phyloP scores from a whole-genome alignment of 495 filamentous ascomycete genomes.

The Pyrenula aspistea region DNA sequence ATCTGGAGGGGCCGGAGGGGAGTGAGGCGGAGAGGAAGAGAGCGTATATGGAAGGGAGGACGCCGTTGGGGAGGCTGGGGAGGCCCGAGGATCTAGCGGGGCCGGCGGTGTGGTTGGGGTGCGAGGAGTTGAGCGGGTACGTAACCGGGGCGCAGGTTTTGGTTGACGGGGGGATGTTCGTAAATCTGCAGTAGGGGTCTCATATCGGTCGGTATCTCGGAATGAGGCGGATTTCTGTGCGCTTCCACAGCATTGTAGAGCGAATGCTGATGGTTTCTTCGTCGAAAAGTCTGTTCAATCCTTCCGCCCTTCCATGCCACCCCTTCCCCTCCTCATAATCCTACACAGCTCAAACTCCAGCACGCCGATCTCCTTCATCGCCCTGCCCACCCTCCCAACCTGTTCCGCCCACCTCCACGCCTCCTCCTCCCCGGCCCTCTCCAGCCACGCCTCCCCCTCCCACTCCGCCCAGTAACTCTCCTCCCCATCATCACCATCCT shows the following conservation, averaged over 20 bases:
- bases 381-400: conserved; percentile 46
- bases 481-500: conserved; percentile 62
- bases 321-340: conserved; percentile 73
- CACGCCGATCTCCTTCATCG: conserved; percentile 44
- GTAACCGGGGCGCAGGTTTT: conserved; percentile 75
- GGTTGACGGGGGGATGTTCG: conserved; percentile 73
- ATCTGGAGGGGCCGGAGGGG: conserved; percentile 32
- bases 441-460: conserved; percentile 51
- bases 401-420: conserved; percentile 57
- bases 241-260: no score
- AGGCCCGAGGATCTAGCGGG: conserved; percentile 59
- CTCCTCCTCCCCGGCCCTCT: conserved; percentile 56
- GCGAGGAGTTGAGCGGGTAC: conserved; percentile 63
- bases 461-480: conserved; percentile 54
- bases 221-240: no score
- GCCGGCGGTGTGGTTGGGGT: conserved; percentile 77
- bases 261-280: no score
- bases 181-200: conserved; percentile 61
- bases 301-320: no score
- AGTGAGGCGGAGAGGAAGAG: conserved; percentile 54
- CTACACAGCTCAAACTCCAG: no score
- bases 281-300: no score
- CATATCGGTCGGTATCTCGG: no score
- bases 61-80: conserved; percentile 67
- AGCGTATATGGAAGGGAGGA: conserved; percentile 71